Evolutionary conservation across 192 early-diverging fungal genomes (phyloP), one percentile per base, ranked within the genome.

Genomic region (Linnemannia hyalina): DNA sequence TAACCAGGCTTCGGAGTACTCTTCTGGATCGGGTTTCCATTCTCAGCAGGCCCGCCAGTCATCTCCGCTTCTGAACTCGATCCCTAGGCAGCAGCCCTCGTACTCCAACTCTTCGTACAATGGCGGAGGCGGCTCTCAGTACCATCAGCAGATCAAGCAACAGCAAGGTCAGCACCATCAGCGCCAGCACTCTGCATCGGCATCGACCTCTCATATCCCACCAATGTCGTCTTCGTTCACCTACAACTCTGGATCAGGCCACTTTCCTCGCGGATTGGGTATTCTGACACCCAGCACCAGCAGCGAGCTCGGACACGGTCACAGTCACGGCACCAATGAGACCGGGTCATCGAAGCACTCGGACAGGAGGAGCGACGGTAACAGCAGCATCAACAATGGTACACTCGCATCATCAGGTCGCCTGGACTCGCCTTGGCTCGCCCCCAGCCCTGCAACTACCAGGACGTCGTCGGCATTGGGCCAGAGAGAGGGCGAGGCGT

Each of bases 171-270:
- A 54, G 16, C 29, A 38, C 47, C 77, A 79, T 41, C 77, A 79
- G 15, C 77, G 77, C 16, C 77, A 79, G 40, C 70, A 79, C 36
- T 79, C 77, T 15, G 77, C 68, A 7, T 71, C 77, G 6, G 68
- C 70, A 32, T 44, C 75, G 60, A 36, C 60, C 9, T 68, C 40
- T 41, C 49, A 40, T 9, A 41, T 70, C 4, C 23, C 32, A 32
- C 35, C n/a, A 44, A 46, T 65, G 22, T 70, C 77, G 36, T 71
- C 77, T 5, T 79, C 77, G 42, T 57, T 55, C 47, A 26, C 69
- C 1, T 32, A 65, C 60, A 65, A 32, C 60, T 32, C 60, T 22
- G 73, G 49, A 0, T 36, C 73, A 35, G 38, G 72, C 16, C 40
- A 32, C 23, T 74, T 76, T 36, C 23, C 36, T 29, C 54, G 75